Evolutionary conservation across 305 asterid species (phyloP).

Genomic region (Fraxinus nigra): DNA sequence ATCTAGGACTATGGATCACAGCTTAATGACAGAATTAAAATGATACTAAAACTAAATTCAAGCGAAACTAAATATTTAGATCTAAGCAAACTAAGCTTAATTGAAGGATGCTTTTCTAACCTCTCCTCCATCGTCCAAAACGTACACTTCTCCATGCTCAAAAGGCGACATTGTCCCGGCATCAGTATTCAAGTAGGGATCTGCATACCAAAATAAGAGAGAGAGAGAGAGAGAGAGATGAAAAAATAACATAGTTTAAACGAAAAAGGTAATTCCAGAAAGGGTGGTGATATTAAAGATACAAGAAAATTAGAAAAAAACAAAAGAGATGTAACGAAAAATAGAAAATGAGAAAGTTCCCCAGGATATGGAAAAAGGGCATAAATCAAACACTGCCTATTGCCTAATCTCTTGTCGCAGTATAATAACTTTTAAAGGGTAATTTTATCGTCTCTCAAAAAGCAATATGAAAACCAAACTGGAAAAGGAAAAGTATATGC

Average conservation of each 20-base stretch:
- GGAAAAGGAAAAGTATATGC: background rate
- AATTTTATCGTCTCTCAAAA: background rate
- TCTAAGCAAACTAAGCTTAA: background rate
- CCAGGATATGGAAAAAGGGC: background rate
- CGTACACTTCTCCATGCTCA: conserved; percentile 94
- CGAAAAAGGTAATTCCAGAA: background rate
- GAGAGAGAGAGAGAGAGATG: background rate
- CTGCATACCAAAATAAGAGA: conserved; percentile 30
- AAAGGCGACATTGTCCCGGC: conserved; percentile 99
- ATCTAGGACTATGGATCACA: background rate
- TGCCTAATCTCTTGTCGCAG: background rate
- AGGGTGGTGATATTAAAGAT: background rate
- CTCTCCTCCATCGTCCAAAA: conserved; percentile 97
- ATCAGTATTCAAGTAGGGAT: conserved; percentile 88
- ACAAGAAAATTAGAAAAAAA: background rate
- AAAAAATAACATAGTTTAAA: background rate
- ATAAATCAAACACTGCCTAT: background rate
- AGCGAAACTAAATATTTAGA: background rate
- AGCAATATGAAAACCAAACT: background rate
- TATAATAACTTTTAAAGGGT: background rate
- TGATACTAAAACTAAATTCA: background rate
- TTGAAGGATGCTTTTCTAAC: conserved; percentile 37
- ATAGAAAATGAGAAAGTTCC: background rate
- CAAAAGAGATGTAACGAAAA: background rate
- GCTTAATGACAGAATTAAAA: background rate